A percentile compares a stretch with the other conserved stretches of the same genome.
phyloP scores from a whole-genome alignment of 768 basidiomycete species.

The Phanerochaete sordida region DNA sequence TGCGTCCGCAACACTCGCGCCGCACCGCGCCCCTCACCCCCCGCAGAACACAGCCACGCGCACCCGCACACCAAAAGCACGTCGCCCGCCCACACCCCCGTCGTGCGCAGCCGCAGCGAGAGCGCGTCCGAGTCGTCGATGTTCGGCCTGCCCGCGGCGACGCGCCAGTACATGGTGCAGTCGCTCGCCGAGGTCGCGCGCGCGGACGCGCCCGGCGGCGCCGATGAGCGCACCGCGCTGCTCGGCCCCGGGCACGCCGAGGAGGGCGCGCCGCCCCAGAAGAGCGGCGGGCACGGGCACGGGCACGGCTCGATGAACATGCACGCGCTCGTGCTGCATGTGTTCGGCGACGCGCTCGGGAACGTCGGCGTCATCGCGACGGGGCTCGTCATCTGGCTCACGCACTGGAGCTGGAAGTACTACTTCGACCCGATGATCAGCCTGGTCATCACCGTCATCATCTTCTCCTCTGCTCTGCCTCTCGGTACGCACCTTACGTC shows the following conservation, averaged over 20 bases:
- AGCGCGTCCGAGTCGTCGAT: slow-evolving; percentile 38
- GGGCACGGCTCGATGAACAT: slow-evolving; percentile 91
- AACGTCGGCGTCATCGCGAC: slow-evolving; percentile 97
- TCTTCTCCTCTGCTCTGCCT: slow-evolving; percentile 93
- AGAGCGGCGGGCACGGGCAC: slow-evolving; percentile 23
- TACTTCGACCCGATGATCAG: slow-evolving; percentile 94
- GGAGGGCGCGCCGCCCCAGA: slow-evolving; percentile 12
- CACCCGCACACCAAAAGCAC: not conserved
- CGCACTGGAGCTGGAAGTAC: slow-evolving; percentile 78
- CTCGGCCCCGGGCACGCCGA: slow-evolving; percentile 2
- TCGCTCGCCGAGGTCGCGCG: slow-evolving; percentile 79
- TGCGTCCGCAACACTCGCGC: slow-evolving; percentile 33
- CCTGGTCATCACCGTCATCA: slow-evolving; percentile 92
- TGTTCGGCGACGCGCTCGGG: slow-evolving; percentile 94
- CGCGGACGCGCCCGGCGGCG: slow-evolving; percentile 33
- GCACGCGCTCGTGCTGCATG: slow-evolving; percentile 92
- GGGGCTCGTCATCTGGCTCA: slow-evolving; percentile 92
- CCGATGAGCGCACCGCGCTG: slow-evolving; percentile 21
- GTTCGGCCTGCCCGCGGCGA: slow-evolving; percentile 72
- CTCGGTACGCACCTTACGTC: slow-evolving; percentile 53
- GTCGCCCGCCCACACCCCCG: slow-evolving; percentile 37
- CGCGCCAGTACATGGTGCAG: slow-evolving; percentile 71
- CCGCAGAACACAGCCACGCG: not conserved
- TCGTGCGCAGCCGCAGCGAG: slow-evolving; percentile 24
- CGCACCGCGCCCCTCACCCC: not conserved